Percentiles rank a stretch among this genome's conserved stretches.
Evolutionary conservation across 192 early-diverging fungal species (phyloP).

Genomic region (Backusella circina): DNA sequence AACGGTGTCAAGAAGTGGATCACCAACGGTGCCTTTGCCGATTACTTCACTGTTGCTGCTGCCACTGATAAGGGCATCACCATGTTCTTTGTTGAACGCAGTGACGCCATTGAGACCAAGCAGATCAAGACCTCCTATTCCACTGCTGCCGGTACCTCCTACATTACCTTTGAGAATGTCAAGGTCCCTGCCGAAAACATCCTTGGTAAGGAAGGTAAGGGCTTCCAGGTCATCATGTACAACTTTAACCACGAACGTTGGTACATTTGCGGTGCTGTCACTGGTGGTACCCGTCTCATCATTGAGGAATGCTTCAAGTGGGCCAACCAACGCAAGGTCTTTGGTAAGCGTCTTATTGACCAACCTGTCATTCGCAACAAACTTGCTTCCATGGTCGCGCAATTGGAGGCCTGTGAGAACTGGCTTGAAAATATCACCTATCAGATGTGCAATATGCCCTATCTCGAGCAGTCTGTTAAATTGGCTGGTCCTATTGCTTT

Average conservation of each 20-base stretch:
- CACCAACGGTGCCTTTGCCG: conserved; percentile 68
- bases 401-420: conserved; percentile 47
- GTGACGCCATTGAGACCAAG: conserved; percentile 58
- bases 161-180: conserved; percentile 69
- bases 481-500: conserved; percentile 67
- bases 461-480: conserved; percentile 57
- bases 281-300: conserved; percentile 38
- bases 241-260: conserved; percentile 78
- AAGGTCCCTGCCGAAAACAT: conserved; percentile 73
- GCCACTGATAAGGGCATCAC: conserved; percentile 52
- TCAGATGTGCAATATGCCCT: conserved; percentile 67
- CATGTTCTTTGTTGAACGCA: conserved; percentile 64
- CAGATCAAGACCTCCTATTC: conserved; percentile 67
- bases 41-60: conserved; percentile 33
- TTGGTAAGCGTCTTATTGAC: conserved; percentile 63
- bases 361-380: conserved; percentile 72
- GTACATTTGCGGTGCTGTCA: conserved; percentile 47
- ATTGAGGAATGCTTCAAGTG: conserved; percentile 66
- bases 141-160: conserved; percentile 59
- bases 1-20: conserved; percentile 89
- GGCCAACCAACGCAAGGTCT: conserved; percentile 70
- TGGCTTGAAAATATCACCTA: conserved; percentile 64
- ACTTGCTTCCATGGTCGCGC: conserved; percentile 58
- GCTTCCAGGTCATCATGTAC: conserved; percentile 68
- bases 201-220: conserved; percentile 60